Base-by-base conservation (phyloP, 2,329 filamentous ascomycete genomes). In the Leptographium procerum region DNA sequence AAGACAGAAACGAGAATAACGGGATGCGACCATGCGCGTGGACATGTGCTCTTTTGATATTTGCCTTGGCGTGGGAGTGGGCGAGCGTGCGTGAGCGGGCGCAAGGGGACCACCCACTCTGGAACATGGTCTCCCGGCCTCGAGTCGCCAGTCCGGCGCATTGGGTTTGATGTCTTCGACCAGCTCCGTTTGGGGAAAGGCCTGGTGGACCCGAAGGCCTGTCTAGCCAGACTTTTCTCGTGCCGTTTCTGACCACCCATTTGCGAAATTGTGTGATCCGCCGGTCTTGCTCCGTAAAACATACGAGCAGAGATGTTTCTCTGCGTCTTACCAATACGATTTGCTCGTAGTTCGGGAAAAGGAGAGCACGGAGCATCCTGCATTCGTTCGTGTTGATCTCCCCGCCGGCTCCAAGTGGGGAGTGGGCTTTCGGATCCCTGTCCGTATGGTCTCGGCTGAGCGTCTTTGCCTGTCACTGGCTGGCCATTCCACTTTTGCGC, bases 141-240 rank as follows among this genome's bases (percentile, higher is more conserved):
- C 48, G n/a, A 29, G 16, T 14, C 19, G 54, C 54, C 54, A 56
- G 43, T 29, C 54, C 54, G 29, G 54, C 40, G 54, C 54, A 56
- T 56, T 56, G 54, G 54, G 54, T 48, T 52, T 56, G 36, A 31
- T 14, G n/a, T 50, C 22, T 31, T 16, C 8, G 29, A 11, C 43
- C 43, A 22, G 36, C 13, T 40, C 36, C 36, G 6, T 40, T 40
- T 40, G 36, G 36, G 36, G 36, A 14, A 16, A 40, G 19, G 36
- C 13, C 36, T 16, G 36, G 36, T 40, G 36, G 36, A 16, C 36
- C 36, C 13, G 11, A 16, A 16, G 36, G 7, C 2, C 36, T 40
- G 36, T 16, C 36, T 19, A 40, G 36, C 36, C 13, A 40, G 36
- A 40, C 13, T 19, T 36, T 19, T 19, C 36, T 40, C 36, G 36